Conservation (phyloP, 768 basidiomycete genomes). For the Lepiota brunneoincarnata region DNA sequence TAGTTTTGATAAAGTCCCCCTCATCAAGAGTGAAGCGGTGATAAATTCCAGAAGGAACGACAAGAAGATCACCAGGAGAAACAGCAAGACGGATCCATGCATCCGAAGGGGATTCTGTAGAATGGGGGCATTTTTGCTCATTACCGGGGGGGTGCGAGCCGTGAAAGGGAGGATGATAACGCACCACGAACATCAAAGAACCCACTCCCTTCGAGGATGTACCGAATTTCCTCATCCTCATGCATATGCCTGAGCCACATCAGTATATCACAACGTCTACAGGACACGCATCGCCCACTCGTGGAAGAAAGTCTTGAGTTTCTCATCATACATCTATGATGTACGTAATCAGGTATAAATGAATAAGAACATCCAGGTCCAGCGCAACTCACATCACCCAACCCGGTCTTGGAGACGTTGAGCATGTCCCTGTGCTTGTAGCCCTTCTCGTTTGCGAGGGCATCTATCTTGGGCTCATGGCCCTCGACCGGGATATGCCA, state of each 20-base stretch:
- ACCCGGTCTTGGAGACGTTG: constrained; percentile 70
- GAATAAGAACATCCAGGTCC: neutral
- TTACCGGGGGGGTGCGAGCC: neutral
- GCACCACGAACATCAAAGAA: constrained; percentile 90
- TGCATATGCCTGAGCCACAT: constrained; percentile 71
- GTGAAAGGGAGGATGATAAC: constrained; percentile 17
- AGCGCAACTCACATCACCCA: constrained; percentile 63
- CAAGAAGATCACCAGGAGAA: constrained; percentile 76
- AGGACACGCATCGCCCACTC: constrained; percentile 50
- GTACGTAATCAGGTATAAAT: neutral
- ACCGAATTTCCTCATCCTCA: constrained; percentile 95
- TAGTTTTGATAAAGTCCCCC: constrained; percentile 65
- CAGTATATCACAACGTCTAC: neutral
- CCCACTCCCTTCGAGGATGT: constrained; percentile 81
- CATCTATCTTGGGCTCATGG: constrained; percentile 55
- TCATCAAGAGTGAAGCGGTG: constrained; percentile 93
- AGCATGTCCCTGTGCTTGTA: constrained; percentile 87
- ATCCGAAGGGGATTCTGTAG: constrained; percentile 59
- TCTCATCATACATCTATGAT: constrained; percentile 62
- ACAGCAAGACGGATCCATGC: constrained; percentile 82
- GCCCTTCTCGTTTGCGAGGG: constrained; percentile 59
- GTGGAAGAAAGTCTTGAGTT: constrained; percentile 79
- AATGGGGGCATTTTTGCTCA: neutral
- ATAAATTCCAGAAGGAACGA: constrained; percentile 89
- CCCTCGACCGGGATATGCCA: constrained; percentile 66